Percentiles rank a stretch among this genome's conserved stretches.
These are phyloP conservation scores for Coffea eugenioides DNA, from an alignment of 257 asterid genomes.

Conservation along the genomic window DNA sequence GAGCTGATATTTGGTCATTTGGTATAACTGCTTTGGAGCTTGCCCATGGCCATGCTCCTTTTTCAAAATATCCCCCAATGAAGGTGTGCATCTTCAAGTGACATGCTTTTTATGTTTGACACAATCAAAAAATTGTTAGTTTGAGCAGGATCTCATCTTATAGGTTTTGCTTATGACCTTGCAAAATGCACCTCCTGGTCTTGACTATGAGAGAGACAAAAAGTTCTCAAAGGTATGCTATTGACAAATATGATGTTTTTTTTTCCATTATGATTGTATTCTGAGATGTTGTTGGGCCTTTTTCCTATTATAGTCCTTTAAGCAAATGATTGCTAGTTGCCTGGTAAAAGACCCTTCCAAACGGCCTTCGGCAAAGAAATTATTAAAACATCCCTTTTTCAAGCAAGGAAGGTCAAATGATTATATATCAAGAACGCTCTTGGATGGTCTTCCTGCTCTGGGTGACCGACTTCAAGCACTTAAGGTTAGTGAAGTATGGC, in stretches of 20 bases:
- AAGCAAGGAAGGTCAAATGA: slow-evolving; percentile 95
- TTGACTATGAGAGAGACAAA: slow-evolving; percentile 92
- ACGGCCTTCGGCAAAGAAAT: slow-evolving; percentile 87
- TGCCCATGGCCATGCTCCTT: slow-evolving; percentile 99
- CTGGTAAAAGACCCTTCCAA: slow-evolving; percentile 95
- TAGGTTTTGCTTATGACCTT: slow-evolving; percentile 97
- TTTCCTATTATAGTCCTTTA: slow-evolving; percentile 67
- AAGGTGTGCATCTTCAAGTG: slow-evolving; percentile 51
- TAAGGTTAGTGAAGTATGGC: slow-evolving; percentile 51
- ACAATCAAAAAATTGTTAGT: slow-evolving; percentile 8
- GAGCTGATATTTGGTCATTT: slow-evolving; percentile 99
- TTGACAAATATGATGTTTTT: background rate
- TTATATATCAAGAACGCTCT: slow-evolving; percentile 63
- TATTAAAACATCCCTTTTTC: slow-evolving; percentile 86
- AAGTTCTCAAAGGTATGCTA: slow-evolving; percentile 83
- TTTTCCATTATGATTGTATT: background rate
- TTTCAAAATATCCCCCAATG: slow-evolving; percentile 98
- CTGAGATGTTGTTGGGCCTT: slow-evolving; percentile 20
- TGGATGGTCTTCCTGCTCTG: slow-evolving; percentile 88
- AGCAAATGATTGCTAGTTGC: slow-evolving; percentile 97
- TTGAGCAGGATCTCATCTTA: slow-evolving; percentile 19
- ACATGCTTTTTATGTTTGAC: slow-evolving; percentile 4
- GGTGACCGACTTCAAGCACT: slow-evolving; percentile 81
- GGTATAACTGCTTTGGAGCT: slow-evolving; percentile 99
- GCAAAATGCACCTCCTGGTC: slow-evolving; percentile 99